Percentiles rank a stretch among this genome's conserved stretches.
Evolutionary conservation across 345 rosid species (phyloP).

Genomic region (Dimocarpus longan): DNA sequence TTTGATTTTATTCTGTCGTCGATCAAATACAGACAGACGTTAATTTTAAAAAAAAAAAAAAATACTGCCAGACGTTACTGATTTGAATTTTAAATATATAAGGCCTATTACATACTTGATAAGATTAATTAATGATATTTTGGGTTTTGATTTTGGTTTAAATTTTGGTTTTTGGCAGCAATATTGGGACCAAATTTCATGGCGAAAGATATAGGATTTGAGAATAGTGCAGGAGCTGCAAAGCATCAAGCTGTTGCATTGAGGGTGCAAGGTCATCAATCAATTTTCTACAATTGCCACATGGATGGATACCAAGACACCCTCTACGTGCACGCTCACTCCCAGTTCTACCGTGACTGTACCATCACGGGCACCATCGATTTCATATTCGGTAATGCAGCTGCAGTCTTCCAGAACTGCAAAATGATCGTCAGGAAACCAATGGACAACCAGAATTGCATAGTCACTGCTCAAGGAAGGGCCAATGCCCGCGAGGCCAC

Average conservation of each 20-base stretch:
- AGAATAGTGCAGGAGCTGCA: slow-evolving; percentile 63
- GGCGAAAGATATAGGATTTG: slow-evolving; percentile 66
- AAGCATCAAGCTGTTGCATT: slow-evolving; percentile 79
- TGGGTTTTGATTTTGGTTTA: not conserved
- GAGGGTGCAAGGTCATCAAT: slow-evolving; percentile 50
- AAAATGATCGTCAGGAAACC: slow-evolving; percentile 58
- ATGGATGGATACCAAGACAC: slow-evolving; percentile 75
- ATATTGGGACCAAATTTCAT: slow-evolving; percentile 52
- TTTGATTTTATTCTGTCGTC: not conserved
- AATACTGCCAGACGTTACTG: not conserved
- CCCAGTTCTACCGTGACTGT: slow-evolving; percentile 80
- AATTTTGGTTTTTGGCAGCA: slow-evolving; percentile 38
- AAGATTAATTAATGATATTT: too few species aligned
- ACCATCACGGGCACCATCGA: slow-evolving; percentile 68
- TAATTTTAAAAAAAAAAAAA: too few species aligned
- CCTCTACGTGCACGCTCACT: slow-evolving; percentile 61
- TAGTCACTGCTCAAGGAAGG: slow-evolving; percentile 74
- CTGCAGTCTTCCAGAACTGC: slow-evolving; percentile 64
- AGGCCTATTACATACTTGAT: too few species aligned
- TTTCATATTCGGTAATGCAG: slow-evolving; percentile 67
- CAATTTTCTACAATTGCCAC: slow-evolving; percentile 57
- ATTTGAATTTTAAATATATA: not conserved
- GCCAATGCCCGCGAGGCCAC: slow-evolving; percentile 39
- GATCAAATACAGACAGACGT: too few species aligned
- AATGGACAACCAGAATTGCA: slow-evolving; percentile 41